Percentiles rank a stretch among this genome's conserved stretches.
Conservation (phyloP, 352 stramenopile species). For the Globisporangium nagaii region DNA sequence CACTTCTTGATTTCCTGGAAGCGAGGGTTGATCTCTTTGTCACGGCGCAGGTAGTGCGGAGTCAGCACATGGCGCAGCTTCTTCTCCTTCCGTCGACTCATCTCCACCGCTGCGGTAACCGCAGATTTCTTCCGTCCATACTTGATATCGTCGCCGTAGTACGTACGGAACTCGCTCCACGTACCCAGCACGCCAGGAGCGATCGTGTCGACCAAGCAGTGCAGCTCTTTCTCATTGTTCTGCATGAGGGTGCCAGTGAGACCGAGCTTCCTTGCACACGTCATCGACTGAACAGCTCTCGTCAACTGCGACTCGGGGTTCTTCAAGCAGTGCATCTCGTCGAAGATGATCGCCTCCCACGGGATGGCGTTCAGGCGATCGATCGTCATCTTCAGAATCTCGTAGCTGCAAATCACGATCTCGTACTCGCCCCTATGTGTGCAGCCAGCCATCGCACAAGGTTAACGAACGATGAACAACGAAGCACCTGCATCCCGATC, state of each 20-base stretch:
- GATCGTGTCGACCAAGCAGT: constrained; percentile 74
- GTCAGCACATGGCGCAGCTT: constrained; percentile 47
- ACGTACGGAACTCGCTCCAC: constrained; percentile 65
- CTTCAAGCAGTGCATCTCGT: constrained; percentile 98
- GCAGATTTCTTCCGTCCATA: constrained; percentile 79
- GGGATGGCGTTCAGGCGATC: constrained; percentile 69
- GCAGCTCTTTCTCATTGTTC: constrained; percentile 82
- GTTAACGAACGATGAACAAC: constrained; percentile 70
- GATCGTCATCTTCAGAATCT: constrained; percentile 88
- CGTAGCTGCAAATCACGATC: constrained; percentile 80
- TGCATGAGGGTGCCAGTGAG: constrained; percentile 89
- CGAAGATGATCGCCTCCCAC: constrained; percentile 95
- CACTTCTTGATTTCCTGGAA: constrained; percentile 71
- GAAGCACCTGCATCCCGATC: constrained; percentile 13
- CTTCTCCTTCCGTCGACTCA: constrained; percentile 66
- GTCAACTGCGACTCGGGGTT: constrained; percentile 95
- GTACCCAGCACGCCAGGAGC: constrained; percentile 54
- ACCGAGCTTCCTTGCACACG: constrained; percentile 64
- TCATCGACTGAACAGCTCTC: constrained; percentile 60
- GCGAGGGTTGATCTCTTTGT: constrained; percentile 67
- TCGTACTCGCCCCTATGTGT: constrained; percentile 71
- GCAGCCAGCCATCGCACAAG: constrained; percentile 21
- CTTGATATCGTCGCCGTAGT: constrained; percentile 81
- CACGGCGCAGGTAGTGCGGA: constrained; percentile 64
- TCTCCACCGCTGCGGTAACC: constrained; percentile 43